Evolutionary conservation across 257 asterid genomes (phyloP), one percentile per base, ranked within the genome.

Genomic region (Primulina eburnea): DNA sequence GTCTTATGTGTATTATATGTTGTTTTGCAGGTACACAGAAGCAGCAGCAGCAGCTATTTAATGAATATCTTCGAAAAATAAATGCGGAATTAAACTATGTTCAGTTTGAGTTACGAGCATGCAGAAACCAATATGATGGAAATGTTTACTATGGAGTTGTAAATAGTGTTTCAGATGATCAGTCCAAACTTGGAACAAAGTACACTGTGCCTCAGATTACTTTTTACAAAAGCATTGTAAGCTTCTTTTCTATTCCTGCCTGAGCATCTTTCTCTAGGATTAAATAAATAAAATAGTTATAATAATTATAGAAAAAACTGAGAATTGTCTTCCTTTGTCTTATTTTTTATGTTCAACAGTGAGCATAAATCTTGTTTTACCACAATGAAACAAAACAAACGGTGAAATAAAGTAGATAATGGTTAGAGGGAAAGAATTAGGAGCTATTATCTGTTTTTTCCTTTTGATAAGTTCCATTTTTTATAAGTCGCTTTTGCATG

Each of bases 131-230:
- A 71, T 90, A 88, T 37, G 89, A 90, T 32, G 94, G 90, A 6
- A 47, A 24, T 60, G 91, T 89, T 60, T 86, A 90, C 72, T 89
- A 89, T 65, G 99, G 99, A 17, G 86, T 93, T n/a, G 92, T 89
- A 60, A 93, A 93, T 74, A 93, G 83, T 47, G 87, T 87, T 40
- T 74, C 90, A 0, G 99, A 93, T 43, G 97, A 90, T 2, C 94
- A 84, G 64, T 89, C 99, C 68, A 89, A 93, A 84, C 89, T 90
- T 57, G 97, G 99, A 58, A 93, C 97, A 21, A 90, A 86, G 65
- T 93, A 86, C 71, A 69, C 88, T 7, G 83, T 86, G 83, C 96
- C 99, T 53, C 97, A 93, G 80, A 89, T 93, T 71, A 92, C 99
- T 64, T 86, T 89, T 69, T 93, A 90, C 79, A 90, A 82, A 78